Evolutionary conservation across 1,284 basidiomycete species (phyloP).

Genomic region (Ganoderma lucidum): DNA sequence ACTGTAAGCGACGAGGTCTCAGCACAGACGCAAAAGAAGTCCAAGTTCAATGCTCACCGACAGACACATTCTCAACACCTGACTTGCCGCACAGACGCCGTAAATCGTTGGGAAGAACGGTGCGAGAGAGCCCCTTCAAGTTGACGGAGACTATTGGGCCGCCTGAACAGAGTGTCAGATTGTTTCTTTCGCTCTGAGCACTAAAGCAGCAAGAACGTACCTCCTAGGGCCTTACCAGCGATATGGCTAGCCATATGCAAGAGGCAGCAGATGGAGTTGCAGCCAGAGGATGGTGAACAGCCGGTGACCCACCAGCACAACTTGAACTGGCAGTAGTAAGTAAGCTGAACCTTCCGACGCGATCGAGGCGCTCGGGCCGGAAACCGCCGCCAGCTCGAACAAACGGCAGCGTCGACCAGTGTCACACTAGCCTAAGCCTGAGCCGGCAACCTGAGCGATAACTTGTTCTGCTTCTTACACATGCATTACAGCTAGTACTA

Average conservation of each 20-base stretch:
- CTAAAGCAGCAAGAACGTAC: neutral
- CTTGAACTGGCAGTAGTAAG: too few relatives aligned
- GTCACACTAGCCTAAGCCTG: too few relatives aligned
- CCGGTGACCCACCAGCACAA: neutral
- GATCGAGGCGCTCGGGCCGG: too few relatives aligned
- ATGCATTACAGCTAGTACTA: too few relatives aligned
- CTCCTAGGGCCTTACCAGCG: neutral
- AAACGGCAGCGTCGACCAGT: too few relatives aligned
- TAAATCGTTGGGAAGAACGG: constrained; percentile 63
- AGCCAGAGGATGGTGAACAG: too few relatives aligned
- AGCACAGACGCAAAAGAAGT: neutral
- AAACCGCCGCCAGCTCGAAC: too few relatives aligned
- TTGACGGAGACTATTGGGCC: neutral
- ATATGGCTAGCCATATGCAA: constrained; percentile 8
- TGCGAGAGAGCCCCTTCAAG: constrained; percentile 50
- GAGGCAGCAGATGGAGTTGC: neutral
- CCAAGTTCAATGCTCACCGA: constrained; percentile 49
- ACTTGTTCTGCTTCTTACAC: neutral
- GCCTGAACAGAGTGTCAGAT: neutral
- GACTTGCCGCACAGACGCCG: constrained; percentile 55
- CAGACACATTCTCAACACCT: constrained; percentile 58
- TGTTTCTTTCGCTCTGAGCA: too few relatives aligned
- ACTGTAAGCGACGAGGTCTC: constrained; percentile 48
- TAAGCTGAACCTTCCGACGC: too few relatives aligned
- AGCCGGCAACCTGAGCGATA: neutral